Base-by-base conservation (phyloP, 768 basidiomycete genomes). In the Strobilomyces echinocephalus region DNA sequence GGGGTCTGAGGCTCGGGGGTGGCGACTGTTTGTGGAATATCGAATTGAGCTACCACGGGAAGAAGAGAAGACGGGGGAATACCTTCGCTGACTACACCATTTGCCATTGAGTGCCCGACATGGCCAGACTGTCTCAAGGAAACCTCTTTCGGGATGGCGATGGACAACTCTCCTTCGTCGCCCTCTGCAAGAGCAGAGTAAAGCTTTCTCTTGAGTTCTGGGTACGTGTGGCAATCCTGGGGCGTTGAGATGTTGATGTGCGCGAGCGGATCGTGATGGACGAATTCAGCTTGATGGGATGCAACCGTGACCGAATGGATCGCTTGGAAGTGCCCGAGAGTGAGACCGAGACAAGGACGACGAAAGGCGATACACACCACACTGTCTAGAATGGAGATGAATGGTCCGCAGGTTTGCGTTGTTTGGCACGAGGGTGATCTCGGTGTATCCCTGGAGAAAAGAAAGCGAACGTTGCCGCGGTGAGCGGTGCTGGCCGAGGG, bases 151-250 rank as follows among this genome's bases (percentile, higher is more conserved):
- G 90, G 90, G 55, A 98, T 83, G 11, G 85, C 81, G 61, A 99
- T 91, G 6, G 92, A 91, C 31, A 99, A 68, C 70, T 98, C 97
- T 53, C 95, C 97, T 68, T 97, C 93, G 60, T 95, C 93, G 40
- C 84, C 81, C 64, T 98, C 97, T 56, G 91, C 83, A 48, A 94
- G 76, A 0, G 95, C 91, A 0, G 91, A 82, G 74, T 94, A 98
- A 38, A 97, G 70, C 72, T 86, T 88, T 54, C 97, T 80, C 76
- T 97, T 98, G 54, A 95, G 76, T 66, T 97, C 97, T 7, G 93
- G 91, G 72, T 95, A 93, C 50, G 82, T 80, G 63, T 94, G 91
- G 54, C 88, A 85, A 67, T 97, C 91, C 59, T 80, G 78, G 11
- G 83, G 76, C 59, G 85, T 84, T 35, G 79, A 83, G 63, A 85